Evolutionary conservation across 768 basidiomycete species (phyloP).

Genomic region (Leccinellum rugosiceps): DNA sequence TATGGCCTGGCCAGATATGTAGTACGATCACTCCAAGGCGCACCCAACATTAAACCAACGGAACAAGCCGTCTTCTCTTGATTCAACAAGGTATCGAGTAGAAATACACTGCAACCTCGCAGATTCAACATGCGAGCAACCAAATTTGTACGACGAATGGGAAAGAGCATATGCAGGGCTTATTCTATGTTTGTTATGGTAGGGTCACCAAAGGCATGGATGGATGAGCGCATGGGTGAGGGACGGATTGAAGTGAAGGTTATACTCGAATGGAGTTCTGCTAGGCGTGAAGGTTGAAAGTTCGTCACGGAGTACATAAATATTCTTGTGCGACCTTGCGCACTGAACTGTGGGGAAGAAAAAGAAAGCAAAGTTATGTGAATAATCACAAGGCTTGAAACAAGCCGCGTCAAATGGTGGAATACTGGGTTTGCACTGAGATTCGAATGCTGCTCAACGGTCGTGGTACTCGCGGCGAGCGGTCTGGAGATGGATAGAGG

Average conservation of each 20-base stretch:
- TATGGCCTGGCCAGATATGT: too few relatives aligned
- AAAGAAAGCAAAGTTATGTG: background rate
- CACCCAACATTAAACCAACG: background rate
- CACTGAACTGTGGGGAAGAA: background rate
- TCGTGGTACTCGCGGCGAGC: background rate
- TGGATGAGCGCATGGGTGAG: conserved; percentile 1
- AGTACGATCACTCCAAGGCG: background rate
- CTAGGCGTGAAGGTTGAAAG: conserved; percentile 7
- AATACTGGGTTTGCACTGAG: conserved; percentile 13
- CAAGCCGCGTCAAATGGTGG: conserved; percentile 2
- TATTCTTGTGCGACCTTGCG: conserved; percentile 13
- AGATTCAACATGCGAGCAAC: background rate
- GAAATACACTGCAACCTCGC: conserved; percentile 5
- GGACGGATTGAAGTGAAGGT: background rate
- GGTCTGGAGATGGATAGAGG: conserved; percentile 1
- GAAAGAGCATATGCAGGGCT: background rate
- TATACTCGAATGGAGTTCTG: background rate
- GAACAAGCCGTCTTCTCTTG: background rate
- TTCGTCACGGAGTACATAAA: conserved; percentile 8
- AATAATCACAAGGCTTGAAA: background rate
- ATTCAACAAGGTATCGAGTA: background rate
- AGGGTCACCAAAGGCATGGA: conserved; percentile 2
- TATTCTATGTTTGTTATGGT: background rate
- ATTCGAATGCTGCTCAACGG: conserved; percentile 9
- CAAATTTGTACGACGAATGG: conserved; percentile 4